These are phyloP conservation scores for Diphasiastrum complanatum DNA, from an alignment of 83 land plant species.

Conservation along the genomic window DNA sequence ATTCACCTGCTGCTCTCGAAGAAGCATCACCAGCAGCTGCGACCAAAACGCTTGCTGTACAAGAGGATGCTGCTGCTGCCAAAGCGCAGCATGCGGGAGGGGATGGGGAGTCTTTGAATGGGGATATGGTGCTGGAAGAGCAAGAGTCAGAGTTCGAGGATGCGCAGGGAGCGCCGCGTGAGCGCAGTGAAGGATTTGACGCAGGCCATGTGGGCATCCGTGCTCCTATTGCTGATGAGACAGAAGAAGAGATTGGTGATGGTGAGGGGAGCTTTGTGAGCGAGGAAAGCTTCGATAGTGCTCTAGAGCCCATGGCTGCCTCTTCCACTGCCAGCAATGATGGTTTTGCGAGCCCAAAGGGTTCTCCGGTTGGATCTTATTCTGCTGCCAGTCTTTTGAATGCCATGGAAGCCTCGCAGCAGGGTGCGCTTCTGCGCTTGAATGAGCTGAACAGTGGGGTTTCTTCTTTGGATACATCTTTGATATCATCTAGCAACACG, in stretches of 20 bases:
- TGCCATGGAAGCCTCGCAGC: neutral
- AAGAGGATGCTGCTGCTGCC: no score
- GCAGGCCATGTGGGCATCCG: neutral
- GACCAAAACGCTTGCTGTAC: no score
- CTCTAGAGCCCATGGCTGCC: neutral
- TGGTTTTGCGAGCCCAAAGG: neutral
- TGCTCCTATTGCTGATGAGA: slow-evolving; percentile 9
- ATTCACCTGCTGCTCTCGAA: no score
- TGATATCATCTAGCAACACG: neutral
- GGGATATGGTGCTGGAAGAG: no score
- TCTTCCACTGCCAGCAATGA: neutral
- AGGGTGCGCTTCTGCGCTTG: neutral
- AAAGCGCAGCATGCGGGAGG: no score
- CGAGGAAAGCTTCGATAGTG: slow-evolving; percentile 12
- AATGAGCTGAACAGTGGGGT: neutral
- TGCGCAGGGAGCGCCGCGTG: no score
- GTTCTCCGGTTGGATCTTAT: slow-evolving; percentile 1
- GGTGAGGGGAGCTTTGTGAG: slow-evolving; percentile 7
- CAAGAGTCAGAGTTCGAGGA: no score
- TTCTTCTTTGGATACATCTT: slow-evolving; percentile 1
- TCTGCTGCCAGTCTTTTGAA: no score
- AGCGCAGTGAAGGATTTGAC: no score
- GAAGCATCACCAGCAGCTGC: no score
- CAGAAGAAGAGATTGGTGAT: neutral
- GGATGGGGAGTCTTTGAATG: no score